Base-by-base conservation (phyloP, 176 grass and related monocot species). In the Eremochloa ophiuroides region DNA sequence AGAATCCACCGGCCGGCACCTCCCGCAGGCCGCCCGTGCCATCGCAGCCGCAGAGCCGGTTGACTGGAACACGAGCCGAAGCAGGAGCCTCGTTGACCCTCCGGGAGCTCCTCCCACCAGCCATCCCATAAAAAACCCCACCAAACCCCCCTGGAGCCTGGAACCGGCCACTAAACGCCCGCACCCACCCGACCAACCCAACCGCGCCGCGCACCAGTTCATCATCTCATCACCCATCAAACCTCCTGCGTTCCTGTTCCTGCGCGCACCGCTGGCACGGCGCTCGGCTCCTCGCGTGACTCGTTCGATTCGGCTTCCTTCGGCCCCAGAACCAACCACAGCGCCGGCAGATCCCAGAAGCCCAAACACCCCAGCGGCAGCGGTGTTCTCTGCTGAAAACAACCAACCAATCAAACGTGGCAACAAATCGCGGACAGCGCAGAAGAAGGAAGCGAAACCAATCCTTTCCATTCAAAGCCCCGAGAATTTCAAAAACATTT, bases 401-500 rank as follows among this genome's bases (percentile, higher is more conserved):
- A n/a, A n/a, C n/a, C n/a, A n/a, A 14, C 9, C n/a, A 17, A 14
- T 59, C 44, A 14, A 38, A 82, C 84, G 38, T 81, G 53, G 64
- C 72, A 73, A 12, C 58, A 50, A 26, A 26, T 75, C 72, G 26
- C 40, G 60, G 17, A 65, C 84, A 65, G 20, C 43, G 66, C 53
- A 5, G 80, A 35, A 22, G 20, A 8, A 39, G 81, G 28, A 42
- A 8, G 75, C 10, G 0, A 31, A 43, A 46, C 53, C 38, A 62
- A 73, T 30, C 34, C 71, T 9, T 71, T 80, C 71, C 71, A 71
- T 71, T 56, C 30, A 37, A 51, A 62, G 23, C 70, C 41, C 77
- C 69, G 42, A 53, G 37, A 22, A 35, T 55, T 89, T 85, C 82
- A 85, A 89, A 89, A 71, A 16, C 71, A 76, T 37, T 76, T 64